These are phyloP conservation scores for Aspergillus ostianus DNA, from an alignment of 495 filamentous ascomycete species.

Conservation along the genomic window DNA sequence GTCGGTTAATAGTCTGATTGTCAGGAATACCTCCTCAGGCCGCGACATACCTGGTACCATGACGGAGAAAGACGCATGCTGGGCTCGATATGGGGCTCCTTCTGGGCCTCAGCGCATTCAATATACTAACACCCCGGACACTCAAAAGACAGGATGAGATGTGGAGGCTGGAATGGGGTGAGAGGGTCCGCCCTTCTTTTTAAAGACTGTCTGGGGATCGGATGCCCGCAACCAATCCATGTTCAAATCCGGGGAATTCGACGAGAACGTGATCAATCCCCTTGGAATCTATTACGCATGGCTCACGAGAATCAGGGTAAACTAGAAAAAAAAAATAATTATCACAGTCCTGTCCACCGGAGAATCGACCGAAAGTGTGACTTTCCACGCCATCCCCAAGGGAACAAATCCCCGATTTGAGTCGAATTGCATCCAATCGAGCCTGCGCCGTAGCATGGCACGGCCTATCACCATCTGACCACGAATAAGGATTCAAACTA, in stretches of 20 bases:
- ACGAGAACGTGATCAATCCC: background rate
- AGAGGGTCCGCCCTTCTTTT: conserved; percentile 19
- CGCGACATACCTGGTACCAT: conserved; percentile 52
- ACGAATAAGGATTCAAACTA: conserved; percentile 2
- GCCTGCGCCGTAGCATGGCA: background rate
- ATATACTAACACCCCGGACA: background rate
- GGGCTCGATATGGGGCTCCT: conserved; percentile 3
- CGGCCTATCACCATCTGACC: background rate
- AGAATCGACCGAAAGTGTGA: conserved; percentile 1
- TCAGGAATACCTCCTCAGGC: background rate
- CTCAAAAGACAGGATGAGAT: background rate
- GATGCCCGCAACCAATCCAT: conserved; percentile 10
- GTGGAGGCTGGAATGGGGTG: conserved; percentile 9
- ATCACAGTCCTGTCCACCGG: background rate
- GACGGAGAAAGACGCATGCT: conserved; percentile 54
- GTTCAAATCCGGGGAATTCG: conserved; percentile 4
- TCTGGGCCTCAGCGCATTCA: background rate
- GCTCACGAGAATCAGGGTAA: background rate
- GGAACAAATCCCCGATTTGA: background rate
- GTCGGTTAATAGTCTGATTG: conserved; percentile 16
- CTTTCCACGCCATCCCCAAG: conserved; percentile 3
- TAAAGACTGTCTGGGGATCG: conserved; percentile 24
- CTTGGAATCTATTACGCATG: background rate
- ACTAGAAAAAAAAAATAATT: background rate
- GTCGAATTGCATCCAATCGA: conserved; percentile 1